Evolutionary conservation across 2,329 filamentous ascomycete species (phyloP).

Genomic region (Venturia aucupariae): DNA sequence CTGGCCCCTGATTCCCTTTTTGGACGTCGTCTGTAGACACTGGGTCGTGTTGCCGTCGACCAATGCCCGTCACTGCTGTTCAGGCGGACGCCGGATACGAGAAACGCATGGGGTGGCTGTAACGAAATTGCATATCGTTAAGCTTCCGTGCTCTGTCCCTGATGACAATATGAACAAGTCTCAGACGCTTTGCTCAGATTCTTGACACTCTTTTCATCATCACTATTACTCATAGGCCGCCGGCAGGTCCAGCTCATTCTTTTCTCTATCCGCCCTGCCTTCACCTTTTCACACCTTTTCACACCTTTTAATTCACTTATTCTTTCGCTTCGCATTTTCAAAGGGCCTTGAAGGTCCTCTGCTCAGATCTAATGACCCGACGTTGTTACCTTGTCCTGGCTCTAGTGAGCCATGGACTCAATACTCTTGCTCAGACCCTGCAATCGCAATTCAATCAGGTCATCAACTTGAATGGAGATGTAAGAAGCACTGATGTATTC

Average conservation of each 20-base stretch:
- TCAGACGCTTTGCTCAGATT: background rate
- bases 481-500: slow-evolving; percentile 18
- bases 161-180: slow-evolving; percentile 10
- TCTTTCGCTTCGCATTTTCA: background rate
- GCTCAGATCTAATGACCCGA: slow-evolving; percentile 6
- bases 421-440: slow-evolving; percentile 23
- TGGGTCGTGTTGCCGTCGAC: background rate
- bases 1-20: background rate
- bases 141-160: background rate
- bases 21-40: background rate
- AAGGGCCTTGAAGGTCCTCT: slow-evolving; percentile 1
- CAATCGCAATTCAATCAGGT: slow-evolving; percentile 30
- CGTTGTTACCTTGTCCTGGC: slow-evolving; percentile 10
- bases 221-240: background rate
- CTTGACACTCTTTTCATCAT: background rate
- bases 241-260: slow-evolving; percentile 7
- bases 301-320: background rate
- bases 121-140: background rate
- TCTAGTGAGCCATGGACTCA: slow-evolving; percentile 8
- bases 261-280: slow-evolving; percentile 8
- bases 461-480: slow-evolving; percentile 31
- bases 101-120: background rate
- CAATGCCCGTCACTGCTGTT: background rate
- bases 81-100: background rate
- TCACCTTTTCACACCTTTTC: background rate